Conservation (phyloP, 2,329 filamentous ascomycete genomes). For the Aquanectria penicillioides region DNA sequence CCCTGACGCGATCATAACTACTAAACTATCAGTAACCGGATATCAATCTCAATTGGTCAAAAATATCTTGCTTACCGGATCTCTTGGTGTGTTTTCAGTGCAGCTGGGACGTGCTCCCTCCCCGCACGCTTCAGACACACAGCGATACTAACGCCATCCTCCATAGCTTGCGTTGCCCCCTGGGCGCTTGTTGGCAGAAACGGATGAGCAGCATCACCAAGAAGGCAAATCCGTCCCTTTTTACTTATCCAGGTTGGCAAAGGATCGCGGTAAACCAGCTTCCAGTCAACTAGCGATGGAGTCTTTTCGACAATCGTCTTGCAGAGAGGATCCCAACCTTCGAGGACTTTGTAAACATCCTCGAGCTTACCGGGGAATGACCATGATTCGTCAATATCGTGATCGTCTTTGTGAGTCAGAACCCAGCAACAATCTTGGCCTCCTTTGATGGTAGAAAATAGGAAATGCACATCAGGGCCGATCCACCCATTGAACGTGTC, state of each 20-base stretch:
- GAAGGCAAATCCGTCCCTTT: slow-evolving; percentile 1
- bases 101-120: slow-evolving; percentile 16
- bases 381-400: slow-evolving; percentile 64
- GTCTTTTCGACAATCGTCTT: slow-evolving; percentile 60
- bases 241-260: slow-evolving; percentile 55
- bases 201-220: slow-evolving; percentile 18
- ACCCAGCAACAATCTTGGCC: slow-evolving; percentile 62
- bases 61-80: slow-evolving; percentile 12
- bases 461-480: slow-evolving; percentile 65
- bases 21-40: no score
- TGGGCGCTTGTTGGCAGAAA: slow-evolving; percentile 17
- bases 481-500: slow-evolving; percentile 70
- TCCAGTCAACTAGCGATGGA: slow-evolving; percentile 59
- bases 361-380: slow-evolving; percentile 62
- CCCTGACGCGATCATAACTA: slow-evolving; percentile 34
- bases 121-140: slow-evolving; percentile 11
- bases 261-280: slow-evolving; percentile 60
- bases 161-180: slow-evolving; percentile 20
- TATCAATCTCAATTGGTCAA: fast-evolving
- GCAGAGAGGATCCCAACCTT: slow-evolving; percentile 53
- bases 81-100: slow-evolving; percentile 26
- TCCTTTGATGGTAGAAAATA: slow-evolving; percentile 64
- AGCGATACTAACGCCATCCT: slow-evolving; percentile 15
- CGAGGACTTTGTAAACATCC: slow-evolving; percentile 60
- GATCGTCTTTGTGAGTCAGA: slow-evolving; percentile 61